Evolutionary conservation across 805 yeast genomes (phyloP).

Genomic region (Saccharomyces kudriavzevii): DNA sequence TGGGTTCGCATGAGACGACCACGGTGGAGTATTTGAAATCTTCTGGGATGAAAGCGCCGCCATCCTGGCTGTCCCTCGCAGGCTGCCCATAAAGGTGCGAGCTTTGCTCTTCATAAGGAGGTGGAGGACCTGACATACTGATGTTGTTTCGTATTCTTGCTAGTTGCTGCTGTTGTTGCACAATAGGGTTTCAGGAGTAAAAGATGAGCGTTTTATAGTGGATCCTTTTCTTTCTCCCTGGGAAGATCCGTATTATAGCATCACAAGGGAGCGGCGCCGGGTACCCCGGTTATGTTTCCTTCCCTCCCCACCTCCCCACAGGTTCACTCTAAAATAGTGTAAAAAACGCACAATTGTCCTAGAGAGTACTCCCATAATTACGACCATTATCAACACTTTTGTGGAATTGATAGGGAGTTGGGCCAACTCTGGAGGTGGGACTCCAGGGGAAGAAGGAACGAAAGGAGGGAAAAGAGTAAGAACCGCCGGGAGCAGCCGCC

Average conservation of each 20-base stretch:
- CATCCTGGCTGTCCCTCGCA: background rate
- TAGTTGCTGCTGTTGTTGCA: background rate
- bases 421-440: background rate
- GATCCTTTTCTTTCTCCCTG: background rate
- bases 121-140: conserved; percentile 2
- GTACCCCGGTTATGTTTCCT: background rate
- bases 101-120: conserved; percentile 4
- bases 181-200: background rate
- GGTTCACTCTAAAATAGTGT: background rate
- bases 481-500: background rate
- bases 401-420: background rate
- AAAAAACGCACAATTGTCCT: background rate
- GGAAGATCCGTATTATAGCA: background rate
- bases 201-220: background rate
- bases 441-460: background rate
- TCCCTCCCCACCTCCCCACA: background rate
- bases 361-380: background rate
- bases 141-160: background rate
- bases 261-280: background rate
- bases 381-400: background rate
- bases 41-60: conserved; percentile 36
- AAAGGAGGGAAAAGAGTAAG: background rate
- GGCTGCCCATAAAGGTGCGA: background rate
- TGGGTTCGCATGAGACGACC: conserved; percentile 70
- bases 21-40: conserved; percentile 77